Evolutionary conservation across 352 stramenopile species (phyloP).

Genomic region (Phytopythium delawarense): DNA sequence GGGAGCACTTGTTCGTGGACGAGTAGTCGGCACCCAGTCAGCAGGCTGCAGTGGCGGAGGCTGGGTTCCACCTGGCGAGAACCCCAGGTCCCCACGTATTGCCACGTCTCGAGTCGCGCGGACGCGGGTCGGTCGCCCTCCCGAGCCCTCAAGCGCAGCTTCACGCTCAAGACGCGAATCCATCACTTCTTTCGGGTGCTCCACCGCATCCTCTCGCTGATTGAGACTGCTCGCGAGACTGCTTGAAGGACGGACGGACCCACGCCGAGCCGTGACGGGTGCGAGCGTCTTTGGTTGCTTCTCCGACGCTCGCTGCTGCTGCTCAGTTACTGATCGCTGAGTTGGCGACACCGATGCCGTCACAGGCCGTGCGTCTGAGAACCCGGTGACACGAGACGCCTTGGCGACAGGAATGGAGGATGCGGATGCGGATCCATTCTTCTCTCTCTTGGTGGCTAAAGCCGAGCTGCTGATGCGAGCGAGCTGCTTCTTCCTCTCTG

Average conservation of each 20-base stretch:
- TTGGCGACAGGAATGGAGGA: not conserved
- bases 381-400: not conserved
- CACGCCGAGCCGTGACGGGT: not conserved
- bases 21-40: conserved; percentile 9
- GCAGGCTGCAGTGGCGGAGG: not conserved
- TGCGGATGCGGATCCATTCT: conserved; percentile 1
- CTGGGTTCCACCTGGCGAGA: not conserved
- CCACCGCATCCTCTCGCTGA: conserved; percentile 1
- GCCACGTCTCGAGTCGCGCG: not conserved
- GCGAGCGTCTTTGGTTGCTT: conserved; percentile 2
- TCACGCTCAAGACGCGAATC: not conserved
- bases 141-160: not conserved
- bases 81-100: conserved; percentile 5
- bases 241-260: too few species aligned
- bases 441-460: conserved; percentile 14
- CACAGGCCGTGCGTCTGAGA: conserved; percentile 10
- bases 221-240: not conserved
- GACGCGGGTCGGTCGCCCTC: not conserved
- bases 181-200: not conserved
- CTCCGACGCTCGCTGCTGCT: not conserved
- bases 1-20: conserved; percentile 11
- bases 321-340: not conserved
- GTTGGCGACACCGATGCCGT: conserved; percentile 4
- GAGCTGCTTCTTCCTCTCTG: conserved; percentile 41
- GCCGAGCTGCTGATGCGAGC: conserved; percentile 16